These are phyloP conservation scores for Apium graveolens DNA, from an alignment of 129 eudicot species.

Conservation along the genomic window DNA sequence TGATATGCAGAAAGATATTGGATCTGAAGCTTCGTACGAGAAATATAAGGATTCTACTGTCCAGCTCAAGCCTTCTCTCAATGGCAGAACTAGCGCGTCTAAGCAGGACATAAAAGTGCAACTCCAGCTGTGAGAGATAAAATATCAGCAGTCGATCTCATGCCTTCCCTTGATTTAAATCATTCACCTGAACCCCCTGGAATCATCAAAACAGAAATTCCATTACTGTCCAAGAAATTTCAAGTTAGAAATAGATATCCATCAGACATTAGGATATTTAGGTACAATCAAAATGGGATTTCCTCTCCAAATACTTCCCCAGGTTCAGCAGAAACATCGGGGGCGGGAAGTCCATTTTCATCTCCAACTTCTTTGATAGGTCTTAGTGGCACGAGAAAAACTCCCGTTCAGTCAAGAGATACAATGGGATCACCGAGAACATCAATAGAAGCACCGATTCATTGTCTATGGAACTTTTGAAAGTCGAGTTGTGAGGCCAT, in stretches of 20 bases:
- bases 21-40: constrained; percentile 9
- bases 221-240: constrained; percentile 24
- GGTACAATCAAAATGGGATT: constrained; percentile 23
- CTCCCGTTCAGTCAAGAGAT: constrained; percentile 16
- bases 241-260: constrained; percentile 16
- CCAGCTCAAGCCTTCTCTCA: constrained; percentile 19
- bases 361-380: constrained; percentile 23
- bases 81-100: not conserved
- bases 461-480: constrained; percentile 22
- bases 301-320: constrained; percentile 20
- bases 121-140: constrained; percentile 24
- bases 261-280: constrained; percentile 14
- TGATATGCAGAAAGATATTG: not conserved
- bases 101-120: constrained; percentile 10
- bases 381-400: constrained; percentile 14
- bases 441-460: constrained; percentile 27
- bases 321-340: constrained; percentile 18
- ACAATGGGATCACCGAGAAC: constrained; percentile 20
- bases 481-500: constrained; percentile 9
- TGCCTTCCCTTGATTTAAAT: constrained; percentile 13
- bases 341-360: constrained; percentile 23
- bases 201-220: constrained; percentile 33
- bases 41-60: constrained; percentile 18
- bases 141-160: constrained; percentile 16
- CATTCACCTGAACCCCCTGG: constrained; percentile 26